Evolutionary conservation across 192 early-diverging fungal genomes (phyloP).

Genomic region (Chytriomyces confervae): DNA sequence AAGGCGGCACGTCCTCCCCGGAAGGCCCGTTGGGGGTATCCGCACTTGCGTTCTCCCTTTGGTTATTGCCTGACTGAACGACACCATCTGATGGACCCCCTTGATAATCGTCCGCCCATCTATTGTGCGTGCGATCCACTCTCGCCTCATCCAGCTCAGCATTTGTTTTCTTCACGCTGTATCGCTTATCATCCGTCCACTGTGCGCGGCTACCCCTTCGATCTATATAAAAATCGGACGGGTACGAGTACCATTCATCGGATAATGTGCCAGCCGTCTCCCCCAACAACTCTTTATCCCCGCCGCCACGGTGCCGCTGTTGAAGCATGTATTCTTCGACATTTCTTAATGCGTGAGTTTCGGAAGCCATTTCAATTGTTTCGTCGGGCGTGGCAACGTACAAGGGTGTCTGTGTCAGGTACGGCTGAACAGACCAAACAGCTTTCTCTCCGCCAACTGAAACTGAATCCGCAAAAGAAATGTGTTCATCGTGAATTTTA

Average conservation of each 20-base stretch:
- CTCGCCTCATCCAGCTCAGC: no score
- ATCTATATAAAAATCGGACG: no score
- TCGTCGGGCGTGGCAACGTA: neutral
- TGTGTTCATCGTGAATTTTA: neutral
- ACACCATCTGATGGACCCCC: neutral
- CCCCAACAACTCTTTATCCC: slow-evolving; percentile 1
- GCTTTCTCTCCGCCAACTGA: neutral
- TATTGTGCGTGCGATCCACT: no score
- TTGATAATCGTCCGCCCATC: neutral
- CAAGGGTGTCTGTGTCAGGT: neutral
- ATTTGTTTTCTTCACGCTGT: no score
- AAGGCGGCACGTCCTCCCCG: no score
- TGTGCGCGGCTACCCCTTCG: no score
- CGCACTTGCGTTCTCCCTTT: no score
- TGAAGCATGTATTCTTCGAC: no score
- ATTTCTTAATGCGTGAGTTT: neutral
- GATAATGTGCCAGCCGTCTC: neutral
- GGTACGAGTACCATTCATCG: no score
- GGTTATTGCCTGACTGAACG: no score
- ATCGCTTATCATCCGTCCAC: no score
- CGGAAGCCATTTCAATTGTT: neutral
- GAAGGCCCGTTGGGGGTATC: no score
- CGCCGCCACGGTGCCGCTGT: neutral
- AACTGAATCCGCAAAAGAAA: neutral
- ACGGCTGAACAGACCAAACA: neutral